Evolutionary conservation across 306 rosid species (phyloP), one percentile per base, ranked within the genome.

Genomic region (Casuarina glauca): DNA sequence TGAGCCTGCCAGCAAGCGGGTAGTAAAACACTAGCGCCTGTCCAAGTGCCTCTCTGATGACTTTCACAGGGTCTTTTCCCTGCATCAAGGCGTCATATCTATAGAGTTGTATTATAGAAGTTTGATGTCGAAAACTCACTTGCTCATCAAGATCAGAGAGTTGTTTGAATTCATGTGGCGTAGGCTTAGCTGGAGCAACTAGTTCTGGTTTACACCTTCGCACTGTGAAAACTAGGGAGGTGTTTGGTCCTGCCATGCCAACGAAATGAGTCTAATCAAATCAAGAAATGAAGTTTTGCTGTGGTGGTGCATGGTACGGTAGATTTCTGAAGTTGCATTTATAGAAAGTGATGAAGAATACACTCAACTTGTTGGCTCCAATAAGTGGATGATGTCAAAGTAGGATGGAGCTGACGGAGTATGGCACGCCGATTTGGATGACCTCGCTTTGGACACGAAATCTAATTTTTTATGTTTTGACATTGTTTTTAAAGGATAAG

Each of bases 121-220:
- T 69, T 9, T 82, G 89, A 72, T 82, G 79, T 19, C 89, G 80
- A 8, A 82, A 75, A 64, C 78, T 32, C 19, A 76, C 84, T 77
- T 82, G 86, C 26, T 85, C 86, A 38, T 85, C 88, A 48, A 85
- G 76, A 46, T 85, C 86, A 7, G 86, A 82, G 16, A 85, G 86
- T 43, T 60, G 79, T 48, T 79, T 73, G 32, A 79, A 73, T 74
- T 82, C 88, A 3, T 63, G 69, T 1, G 84, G 86, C 2, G 84
- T 82, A 2, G 77, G 72, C 77, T 64, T 69, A 1, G 84, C 82
- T 11, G 88, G 84, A 26, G 72, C 66, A 45, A 85, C 75, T 4
- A 79, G 77, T 52, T 79, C 84, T 3, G 86, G 82, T 16, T 72
- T 69, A 19, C 53, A 11, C 73, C 84, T 66, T 36, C 74, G 60